Conservation (phyloP, 1,284 basidiomycete species). For the Coniophora puteana region DNA sequence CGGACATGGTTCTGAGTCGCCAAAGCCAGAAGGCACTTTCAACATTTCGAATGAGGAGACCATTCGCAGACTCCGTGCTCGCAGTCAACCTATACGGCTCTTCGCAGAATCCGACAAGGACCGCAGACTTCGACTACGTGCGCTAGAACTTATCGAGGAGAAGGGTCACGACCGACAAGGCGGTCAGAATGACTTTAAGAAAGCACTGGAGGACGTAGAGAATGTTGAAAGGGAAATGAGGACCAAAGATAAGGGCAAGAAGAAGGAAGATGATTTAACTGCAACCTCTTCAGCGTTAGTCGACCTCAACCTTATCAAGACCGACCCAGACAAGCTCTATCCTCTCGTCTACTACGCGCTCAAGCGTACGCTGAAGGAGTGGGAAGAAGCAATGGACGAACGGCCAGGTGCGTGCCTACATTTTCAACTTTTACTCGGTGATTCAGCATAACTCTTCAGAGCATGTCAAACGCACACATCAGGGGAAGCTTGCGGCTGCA, state of each 20-base stretch:
- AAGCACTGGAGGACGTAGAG: constrained; percentile 90
- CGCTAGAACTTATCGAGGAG: constrained; percentile 92
- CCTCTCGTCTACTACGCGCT: constrained; percentile 97
- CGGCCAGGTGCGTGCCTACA: constrained; percentile 63
- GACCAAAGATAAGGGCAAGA: constrained; percentile 62
- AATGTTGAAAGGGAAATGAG: constrained; percentile 72
- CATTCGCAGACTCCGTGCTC: constrained; percentile 80
- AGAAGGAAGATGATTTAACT: constrained; percentile 53
- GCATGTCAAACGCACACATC: constrained; percentile 78
- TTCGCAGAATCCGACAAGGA: constrained; percentile 97
- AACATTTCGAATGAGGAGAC: constrained; percentile 95
- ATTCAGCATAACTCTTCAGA: constrained; percentile 42
- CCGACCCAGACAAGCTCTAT: constrained; percentile 94
- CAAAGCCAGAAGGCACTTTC: constrained; percentile 64
- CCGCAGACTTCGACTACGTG: constrained; percentile 82
- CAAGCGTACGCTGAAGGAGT: constrained; percentile 91
- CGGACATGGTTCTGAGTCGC: constrained; percentile 35
- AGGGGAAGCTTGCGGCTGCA: constrained; percentile 92
- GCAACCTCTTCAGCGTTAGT: constrained; percentile 40
- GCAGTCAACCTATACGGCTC: constrained; percentile 91
- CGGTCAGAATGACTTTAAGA: constrained; percentile 92
- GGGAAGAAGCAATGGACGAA: constrained; percentile 92
- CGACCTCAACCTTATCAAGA: constrained; percentile 82
- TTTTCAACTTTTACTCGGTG: neutral
- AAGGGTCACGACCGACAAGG: constrained; percentile 72